Base-by-base conservation (phyloP, 73 alveolate species). In the Tetrahymena thermophila region DNA sequence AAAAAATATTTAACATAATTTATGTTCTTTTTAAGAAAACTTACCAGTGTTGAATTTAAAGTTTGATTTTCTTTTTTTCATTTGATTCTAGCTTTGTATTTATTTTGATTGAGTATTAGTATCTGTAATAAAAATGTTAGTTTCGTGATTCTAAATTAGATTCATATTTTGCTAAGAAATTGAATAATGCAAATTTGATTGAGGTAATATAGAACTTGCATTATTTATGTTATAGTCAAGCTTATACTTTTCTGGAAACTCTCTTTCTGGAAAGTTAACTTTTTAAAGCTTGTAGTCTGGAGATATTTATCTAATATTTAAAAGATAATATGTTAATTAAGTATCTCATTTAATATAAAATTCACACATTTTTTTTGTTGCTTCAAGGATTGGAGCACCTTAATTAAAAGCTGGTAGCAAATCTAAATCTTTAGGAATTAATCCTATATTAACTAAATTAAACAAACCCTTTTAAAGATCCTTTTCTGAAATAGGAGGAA, bases 401-500 rank as follows among this genome's bases (percentile, higher is more conserved):
- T 94, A 56, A 35, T 89, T 95, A 35, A 95, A 95, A 9, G 97
- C 97, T 9, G 97, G 94, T 43, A 71, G 56, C 23, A 95, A 57
- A 85, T 85, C 85, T 14, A 95, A 85, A 55, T 95, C 97, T 95
- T 93, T 85, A 34, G 97, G 97, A 50, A 95, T 95, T 43, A 95
- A 35, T 35, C 97, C 97, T 34, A 93, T 43, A 34, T 50, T 71
- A 10, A 95, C 94, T 35, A 95, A 71, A 95, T 95, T 95, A 37
- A 34, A 38, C 9, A 95, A 85, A 35, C 97, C 97, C 40, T 95
- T 95, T 43, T 85, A 56, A 21, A 95, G 56, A 38, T 95, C 97
- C 16, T 95, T 89, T 85, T 95, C 97, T 19, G 57, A 35, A 11
- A 95, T 89, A 19, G 94, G 83, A 17, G 97, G 97, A 13, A 89